Evolutionary conservation across 2,329 filamentous ascomycete genomes (phyloP).

Genomic region (Magnaporthiopsis rhizophila): DNA sequence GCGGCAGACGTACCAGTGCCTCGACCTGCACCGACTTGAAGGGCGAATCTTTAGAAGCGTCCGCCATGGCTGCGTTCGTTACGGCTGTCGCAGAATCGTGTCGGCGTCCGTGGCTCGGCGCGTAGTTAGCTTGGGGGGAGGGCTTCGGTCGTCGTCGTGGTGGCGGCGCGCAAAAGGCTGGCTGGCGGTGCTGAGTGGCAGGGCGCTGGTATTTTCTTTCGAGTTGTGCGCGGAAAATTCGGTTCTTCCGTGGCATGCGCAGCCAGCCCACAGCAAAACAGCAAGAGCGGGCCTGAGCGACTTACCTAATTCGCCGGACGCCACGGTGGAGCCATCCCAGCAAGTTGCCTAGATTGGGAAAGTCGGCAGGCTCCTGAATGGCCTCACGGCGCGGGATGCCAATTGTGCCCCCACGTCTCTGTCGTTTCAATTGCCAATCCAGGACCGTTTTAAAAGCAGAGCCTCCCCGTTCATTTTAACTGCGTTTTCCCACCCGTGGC

Average conservation of each 20-base stretch:
- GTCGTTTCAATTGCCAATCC: constrained; percentile 4
- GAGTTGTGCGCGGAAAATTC: not conserved
- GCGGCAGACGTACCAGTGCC: constrained; percentile 63
- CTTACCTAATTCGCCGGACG: not conserved
- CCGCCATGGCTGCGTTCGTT: constrained; percentile 43
- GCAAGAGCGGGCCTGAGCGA: no score
- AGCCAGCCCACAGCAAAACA: no score
- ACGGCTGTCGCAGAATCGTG: not conserved
- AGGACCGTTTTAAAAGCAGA: not conserved
- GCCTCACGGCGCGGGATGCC: constrained; percentile 3
- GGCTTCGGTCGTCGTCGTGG: no score
- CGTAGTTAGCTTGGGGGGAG: no score
- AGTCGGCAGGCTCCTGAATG: not conserved
- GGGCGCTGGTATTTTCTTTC: not conserved
- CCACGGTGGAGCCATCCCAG: no score
- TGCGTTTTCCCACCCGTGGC: not conserved
- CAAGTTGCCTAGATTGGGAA: no score
- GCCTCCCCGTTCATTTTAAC: not conserved
- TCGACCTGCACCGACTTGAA: constrained; percentile 89
- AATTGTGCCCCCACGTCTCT: constrained; percentile 9
- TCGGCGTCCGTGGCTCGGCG: no score
- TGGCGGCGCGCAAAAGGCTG: no score
- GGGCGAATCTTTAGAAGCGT: constrained; percentile 59
- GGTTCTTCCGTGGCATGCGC: not conserved
- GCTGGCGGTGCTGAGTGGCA: not conserved